phyloP scores from a whole-genome alignment of 495 filamentous ascomycete genomes.

The Platismatia glauca region DNA sequence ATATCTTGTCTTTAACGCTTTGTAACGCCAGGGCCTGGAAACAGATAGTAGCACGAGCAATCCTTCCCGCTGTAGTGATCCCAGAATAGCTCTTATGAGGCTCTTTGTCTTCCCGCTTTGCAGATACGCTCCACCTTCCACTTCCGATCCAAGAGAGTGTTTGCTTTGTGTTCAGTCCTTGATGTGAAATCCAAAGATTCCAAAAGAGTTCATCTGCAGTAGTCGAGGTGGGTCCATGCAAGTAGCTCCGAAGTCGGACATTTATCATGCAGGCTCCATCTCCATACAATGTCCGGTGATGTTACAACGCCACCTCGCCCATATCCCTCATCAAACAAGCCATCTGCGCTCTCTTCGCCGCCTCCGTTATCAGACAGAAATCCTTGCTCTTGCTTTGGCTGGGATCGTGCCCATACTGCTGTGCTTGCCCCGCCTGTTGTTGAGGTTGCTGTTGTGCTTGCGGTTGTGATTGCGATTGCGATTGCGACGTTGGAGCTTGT shows the following conservation, averaged over 20 bases:
- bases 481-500: conserved; percentile 7
- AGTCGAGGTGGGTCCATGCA: not conserved
- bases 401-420: conserved; percentile 5
- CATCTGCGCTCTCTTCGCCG: conserved; percentile 86
- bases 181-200: not conserved
- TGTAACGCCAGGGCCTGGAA: not conserved
- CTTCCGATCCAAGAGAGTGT: not conserved
- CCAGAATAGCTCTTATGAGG: not conserved
- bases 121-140: not conserved
- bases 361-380: conserved; percentile 85
- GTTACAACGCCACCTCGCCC: conserved; percentile 42
- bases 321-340: conserved; percentile 78
- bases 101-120: not conserved
- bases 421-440: conserved; percentile 7
- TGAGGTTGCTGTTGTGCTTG: conserved; percentile 11
- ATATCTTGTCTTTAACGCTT: not conserved
- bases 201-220: not conserved
- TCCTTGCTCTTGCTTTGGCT: conserved; percentile 32
- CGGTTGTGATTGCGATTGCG: not conserved
- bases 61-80: not conserved
- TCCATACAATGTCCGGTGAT: not conserved
- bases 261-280: not conserved
- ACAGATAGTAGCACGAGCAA: not conserved
- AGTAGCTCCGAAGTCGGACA: not conserved
- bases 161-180: not conserved